Percentiles rank a stretch among this genome's conserved stretches.
Evolutionary conservation across 371 early-diverging fungal species (phyloP).

Genomic region (Zopfochytrium polystomum): DNA sequence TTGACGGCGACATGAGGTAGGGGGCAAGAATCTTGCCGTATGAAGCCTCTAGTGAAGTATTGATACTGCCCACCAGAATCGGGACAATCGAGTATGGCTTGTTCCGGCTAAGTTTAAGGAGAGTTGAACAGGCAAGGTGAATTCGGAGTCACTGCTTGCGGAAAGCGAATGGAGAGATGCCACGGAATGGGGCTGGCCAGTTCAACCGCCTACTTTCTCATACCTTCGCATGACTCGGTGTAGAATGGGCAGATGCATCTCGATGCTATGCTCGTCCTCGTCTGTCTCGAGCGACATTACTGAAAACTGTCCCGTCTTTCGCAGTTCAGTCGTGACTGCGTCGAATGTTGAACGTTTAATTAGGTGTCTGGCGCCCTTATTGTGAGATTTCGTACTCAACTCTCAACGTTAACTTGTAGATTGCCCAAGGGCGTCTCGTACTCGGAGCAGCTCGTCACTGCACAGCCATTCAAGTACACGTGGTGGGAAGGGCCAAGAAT

Average conservation of each 20-base stretch:
- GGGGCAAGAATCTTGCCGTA: slow-evolving; percentile 46
- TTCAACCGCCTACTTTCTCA: no score
- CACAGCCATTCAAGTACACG: slow-evolving; percentile 74
- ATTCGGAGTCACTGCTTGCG: slow-evolving; percentile 35
- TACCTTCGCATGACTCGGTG: slow-evolving; percentile 72
- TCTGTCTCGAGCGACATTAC: slow-evolving; percentile 62
- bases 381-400: slow-evolving; percentile 14
- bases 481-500: slow-evolving; percentile 93
- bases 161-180: slow-evolving; percentile 3
- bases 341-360: not conserved
- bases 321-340: slow-evolving; percentile 58
- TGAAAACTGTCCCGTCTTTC: slow-evolving; percentile 62
- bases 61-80: slow-evolving; percentile 78
- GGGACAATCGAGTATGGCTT: slow-evolving; percentile 66
- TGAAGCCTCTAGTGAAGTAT: slow-evolving; percentile 50
- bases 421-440: slow-evolving; percentile 88
- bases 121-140: no score
- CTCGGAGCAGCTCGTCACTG: slow-evolving; percentile 62
- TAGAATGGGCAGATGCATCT: slow-evolving; percentile 90
- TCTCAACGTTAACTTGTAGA: slow-evolving; percentile 62
- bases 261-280: slow-evolving; percentile 92
- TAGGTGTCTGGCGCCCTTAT: not conserved
- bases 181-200: not conserved
- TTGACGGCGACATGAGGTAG: slow-evolving; percentile 65
- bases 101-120: no score